phyloP scores from a whole-genome alignment of 805 yeast genomes.

The Helenozyma baotianmanensis region DNA sequence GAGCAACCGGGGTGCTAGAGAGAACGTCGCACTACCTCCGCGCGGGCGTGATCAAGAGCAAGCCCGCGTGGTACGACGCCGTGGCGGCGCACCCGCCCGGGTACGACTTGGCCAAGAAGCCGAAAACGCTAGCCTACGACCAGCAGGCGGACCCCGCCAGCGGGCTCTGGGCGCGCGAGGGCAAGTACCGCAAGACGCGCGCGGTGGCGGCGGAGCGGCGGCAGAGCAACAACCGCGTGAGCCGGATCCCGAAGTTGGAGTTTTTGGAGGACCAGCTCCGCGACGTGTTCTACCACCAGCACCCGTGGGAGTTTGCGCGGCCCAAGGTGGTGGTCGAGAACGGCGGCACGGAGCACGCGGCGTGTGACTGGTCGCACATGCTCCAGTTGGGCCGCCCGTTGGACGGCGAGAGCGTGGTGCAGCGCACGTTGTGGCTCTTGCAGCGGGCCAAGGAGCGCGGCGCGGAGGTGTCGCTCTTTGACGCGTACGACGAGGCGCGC shows the following conservation, averaged over 20 bases:
- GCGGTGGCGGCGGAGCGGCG: conserved; percentile 29
- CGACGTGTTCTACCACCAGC: conserved; percentile 79
- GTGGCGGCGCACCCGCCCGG: conserved; percentile 82
- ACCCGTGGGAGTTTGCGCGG: conserved; percentile 96
- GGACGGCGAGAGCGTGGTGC: conserved; percentile 72
- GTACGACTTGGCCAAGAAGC: conserved; percentile 50
- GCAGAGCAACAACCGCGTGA: conserved; percentile 37
- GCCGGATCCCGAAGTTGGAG: conserved; percentile 49
- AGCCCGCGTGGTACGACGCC: conserved; percentile 88
- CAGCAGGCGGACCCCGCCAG: conserved; percentile 28
- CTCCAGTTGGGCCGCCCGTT: conserved; percentile 68
- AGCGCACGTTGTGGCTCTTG: conserved; percentile 39
- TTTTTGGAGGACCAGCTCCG: conserved; percentile 80
- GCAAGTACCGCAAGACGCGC: conserved; percentile 44
- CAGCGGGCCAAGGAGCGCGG: conserved; percentile 15
- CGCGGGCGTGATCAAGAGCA: conserved; percentile 61
- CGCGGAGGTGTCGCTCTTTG: conserved; percentile 35
- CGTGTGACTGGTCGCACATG: conserved; percentile 74
- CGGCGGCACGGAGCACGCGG: conserved; percentile 50
- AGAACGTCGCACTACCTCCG: conserved; percentile 73
- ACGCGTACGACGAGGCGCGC: conserved; percentile 82
- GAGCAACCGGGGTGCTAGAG: conserved; percentile 73
- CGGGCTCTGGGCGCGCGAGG: conserved; percentile 11
- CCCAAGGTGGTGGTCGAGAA: conserved; percentile 82
- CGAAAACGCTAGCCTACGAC: conserved; percentile 26